Conservation (phyloP, 148 eudicot genomes). For the Beta vulgaris region DNA sequence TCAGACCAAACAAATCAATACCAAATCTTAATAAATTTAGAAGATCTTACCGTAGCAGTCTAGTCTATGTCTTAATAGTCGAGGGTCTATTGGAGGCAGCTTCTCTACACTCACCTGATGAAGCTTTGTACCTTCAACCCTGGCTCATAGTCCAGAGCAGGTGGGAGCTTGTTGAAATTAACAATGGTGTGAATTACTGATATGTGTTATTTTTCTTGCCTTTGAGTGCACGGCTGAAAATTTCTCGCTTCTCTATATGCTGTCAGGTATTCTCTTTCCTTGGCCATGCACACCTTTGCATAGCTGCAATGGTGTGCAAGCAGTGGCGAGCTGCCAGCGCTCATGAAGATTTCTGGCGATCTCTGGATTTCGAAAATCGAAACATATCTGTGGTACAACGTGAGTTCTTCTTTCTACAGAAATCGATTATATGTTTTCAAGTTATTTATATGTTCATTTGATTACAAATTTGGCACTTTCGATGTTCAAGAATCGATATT, state of each 20-base stretch:
- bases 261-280: slow-evolving; percentile 86
- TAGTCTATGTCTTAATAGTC: neutral
- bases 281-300: slow-evolving; percentile 76
- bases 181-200: neutral
- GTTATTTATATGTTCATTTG: neutral
- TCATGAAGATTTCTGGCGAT: slow-evolving; percentile 95
- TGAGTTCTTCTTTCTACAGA: slow-evolving; percentile 38
- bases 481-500: too few species aligned
- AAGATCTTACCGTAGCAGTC: neutral
- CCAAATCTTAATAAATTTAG: neutral
- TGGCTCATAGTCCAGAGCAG: neutral
- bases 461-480: too few species aligned
- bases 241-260: neutral
- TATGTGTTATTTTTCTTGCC: neutral
- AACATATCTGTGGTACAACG: slow-evolving; percentile 63
- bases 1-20: too few species aligned
- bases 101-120: neutral
- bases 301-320: slow-evolving; percentile 85
- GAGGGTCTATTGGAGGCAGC: neutral
- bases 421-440: neutral
- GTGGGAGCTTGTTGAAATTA: neutral
- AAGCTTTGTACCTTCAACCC: neutral
- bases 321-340: slow-evolving; percentile 94
- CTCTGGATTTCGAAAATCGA: slow-evolving; percentile 69
- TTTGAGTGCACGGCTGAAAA: neutral